Evolutionary conservation across 331 rosid species (phyloP), one percentile per base, ranked within the genome.

Genomic region (Arachis monticola): DNA sequence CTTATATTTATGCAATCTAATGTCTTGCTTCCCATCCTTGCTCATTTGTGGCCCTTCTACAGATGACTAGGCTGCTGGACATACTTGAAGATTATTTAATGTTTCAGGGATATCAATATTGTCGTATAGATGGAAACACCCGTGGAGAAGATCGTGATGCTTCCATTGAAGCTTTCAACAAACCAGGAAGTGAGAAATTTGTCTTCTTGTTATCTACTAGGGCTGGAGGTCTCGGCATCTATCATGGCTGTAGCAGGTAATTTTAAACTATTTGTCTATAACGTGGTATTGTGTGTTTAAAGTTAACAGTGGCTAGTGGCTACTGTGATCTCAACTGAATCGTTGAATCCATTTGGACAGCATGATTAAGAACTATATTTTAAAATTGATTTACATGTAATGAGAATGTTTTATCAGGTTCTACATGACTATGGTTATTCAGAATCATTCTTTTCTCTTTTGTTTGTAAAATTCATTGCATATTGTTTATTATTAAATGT

Each of bases 111-210:
- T 90, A 94, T 77, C 89, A 60, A 46, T 92, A 94, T 76, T 94
- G 97, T 73, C 99, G 99, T 27, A 94, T 94, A 85, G 99, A 94
- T 87, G 99, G 97, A 4, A 94, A 94, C 79, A 94, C 97, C 47
- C 92, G 97, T 50, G 99, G 99, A 80, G 99, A 94, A 31, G 97
- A 94, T 85, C 97, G 99, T 74, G 97, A 94, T 82, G 90, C 97
- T 76, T 94, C 97, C 71, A 94, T 92, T 64, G 99, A 92, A 8
- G 83, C 81, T 79, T 94, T 87, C 75, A 94, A 94, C 83, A 94
- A 81, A 84, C 97, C 97, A 46, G 99, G 99, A 74, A 94, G 99
- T 76, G 99, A 94, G 22, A 17, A 17, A 17, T 17, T 17, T 17
- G 22, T 17, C 22, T 17, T 17, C 22, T 17, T 17, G 22, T 68